Conservation (phyloP, 495 filamentous ascomycete genomes). For the Trichocladium antarcticum region DNA sequence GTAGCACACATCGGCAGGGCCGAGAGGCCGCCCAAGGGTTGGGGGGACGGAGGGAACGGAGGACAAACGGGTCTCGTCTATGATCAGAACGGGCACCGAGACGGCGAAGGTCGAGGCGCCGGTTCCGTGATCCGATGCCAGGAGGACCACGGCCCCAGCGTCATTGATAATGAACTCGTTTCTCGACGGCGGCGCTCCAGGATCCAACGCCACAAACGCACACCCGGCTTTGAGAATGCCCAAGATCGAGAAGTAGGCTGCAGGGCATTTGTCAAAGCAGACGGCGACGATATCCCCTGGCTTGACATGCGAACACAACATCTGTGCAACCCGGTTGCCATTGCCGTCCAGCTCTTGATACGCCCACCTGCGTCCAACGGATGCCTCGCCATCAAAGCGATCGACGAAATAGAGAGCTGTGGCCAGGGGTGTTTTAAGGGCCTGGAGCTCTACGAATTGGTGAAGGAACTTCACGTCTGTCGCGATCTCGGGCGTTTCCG, state of each 20-base stretch:
- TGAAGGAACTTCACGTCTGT: slow-evolving; percentile 44
- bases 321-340: slow-evolving; percentile 49
- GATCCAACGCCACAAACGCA: slow-evolving; percentile 67
- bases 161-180: slow-evolving; percentile 57
- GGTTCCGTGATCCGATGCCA: slow-evolving; percentile 31
- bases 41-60: slow-evolving; percentile 16
- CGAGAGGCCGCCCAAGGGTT: slow-evolving; percentile 17
- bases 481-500: slow-evolving; percentile 34
- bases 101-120: slow-evolving; percentile 22
- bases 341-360: slow-evolving; percentile 50
- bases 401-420: slow-evolving; percentile 53
- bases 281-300: slow-evolving; percentile 54
- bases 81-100: slow-evolving; percentile 26
- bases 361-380: slow-evolving; percentile 42
- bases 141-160: slow-evolving; percentile 42
- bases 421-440: slow-evolving; percentile 31
- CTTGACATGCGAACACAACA: slow-evolving; percentile 33
- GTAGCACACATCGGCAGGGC: slow-evolving; percentile 48
- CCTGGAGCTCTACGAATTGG: slow-evolving; percentile 47
- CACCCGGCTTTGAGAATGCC: slow-evolving; percentile 76
- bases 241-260: slow-evolving; percentile 66
- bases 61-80: slow-evolving; percentile 29
- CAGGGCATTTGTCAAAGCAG: slow-evolving; percentile 71
- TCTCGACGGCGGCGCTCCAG: slow-evolving; percentile 47
- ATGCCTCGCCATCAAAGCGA: slow-evolving; percentile 20